Percentiles rank a stretch among this genome's conserved stretches.
Evolutionary conservation across 2,329 filamentous ascomycete genomes (phyloP).

Genomic region (Fusarium hostae): DNA sequence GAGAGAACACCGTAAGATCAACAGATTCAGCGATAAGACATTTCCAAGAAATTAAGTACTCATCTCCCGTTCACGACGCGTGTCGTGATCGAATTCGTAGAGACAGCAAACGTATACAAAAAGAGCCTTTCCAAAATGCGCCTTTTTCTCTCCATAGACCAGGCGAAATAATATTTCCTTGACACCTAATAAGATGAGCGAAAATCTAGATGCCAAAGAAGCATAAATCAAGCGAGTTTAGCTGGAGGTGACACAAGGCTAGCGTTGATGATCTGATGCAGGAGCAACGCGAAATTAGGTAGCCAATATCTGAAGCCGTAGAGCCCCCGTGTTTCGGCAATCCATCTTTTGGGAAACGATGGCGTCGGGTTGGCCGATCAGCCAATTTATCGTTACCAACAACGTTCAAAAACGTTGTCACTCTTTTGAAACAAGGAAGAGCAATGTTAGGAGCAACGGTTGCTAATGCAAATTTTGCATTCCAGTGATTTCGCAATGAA

Average conservation of each 20-base stretch:
- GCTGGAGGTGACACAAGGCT: neutral
- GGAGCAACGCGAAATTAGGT: neutral
- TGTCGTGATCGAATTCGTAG: neutral
- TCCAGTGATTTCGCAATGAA: neutral
- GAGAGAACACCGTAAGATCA: accelerated
- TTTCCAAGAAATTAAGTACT: neutral
- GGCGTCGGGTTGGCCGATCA: neutral
- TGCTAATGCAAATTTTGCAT: accelerated
- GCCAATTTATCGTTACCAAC: neutral
- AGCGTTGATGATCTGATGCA: neutral
- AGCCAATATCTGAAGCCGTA: neutral
- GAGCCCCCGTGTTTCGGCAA: neutral
- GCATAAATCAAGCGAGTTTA: neutral
- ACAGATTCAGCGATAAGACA: accelerated
- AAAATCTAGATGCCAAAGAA: neutral
- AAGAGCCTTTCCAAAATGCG: neutral
- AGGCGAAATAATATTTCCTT: neutral
- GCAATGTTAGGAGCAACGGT: accelerated
- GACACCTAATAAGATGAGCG: too few species aligned
- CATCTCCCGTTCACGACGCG: accelerated
- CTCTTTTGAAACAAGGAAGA: accelerated
- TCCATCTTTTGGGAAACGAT: neutral
- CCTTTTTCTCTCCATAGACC: neutral
- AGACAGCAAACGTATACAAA: neutral
- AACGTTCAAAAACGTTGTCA: neutral